Conservation (phyloP, 441 rosid species). For the Gossypium lobatum region DNA sequence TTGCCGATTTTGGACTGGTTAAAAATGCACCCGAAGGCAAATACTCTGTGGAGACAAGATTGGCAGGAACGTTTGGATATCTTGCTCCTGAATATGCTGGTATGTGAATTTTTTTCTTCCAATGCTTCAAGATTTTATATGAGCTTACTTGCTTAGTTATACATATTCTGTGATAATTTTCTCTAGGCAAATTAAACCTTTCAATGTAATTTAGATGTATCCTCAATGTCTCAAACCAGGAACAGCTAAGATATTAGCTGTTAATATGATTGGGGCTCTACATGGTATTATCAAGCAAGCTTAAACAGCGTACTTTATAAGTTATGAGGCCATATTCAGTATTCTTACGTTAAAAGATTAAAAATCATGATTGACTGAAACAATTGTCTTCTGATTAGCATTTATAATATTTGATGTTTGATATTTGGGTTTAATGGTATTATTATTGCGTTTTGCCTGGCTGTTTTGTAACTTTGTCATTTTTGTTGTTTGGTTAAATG, state of each 20-base stretch:
- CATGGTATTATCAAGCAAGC: not conserved
- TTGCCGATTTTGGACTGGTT: slow-evolving; percentile 89
- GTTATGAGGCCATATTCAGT: not conserved
- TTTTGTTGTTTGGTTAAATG: not conserved
- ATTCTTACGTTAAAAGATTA: not conserved
- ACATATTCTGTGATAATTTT: not conserved
- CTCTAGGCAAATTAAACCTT: not conserved
- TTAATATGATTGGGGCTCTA: not conserved
- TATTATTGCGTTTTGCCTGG: not conserved
- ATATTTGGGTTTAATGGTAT: not conserved
- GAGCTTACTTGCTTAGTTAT: slow-evolving; percentile 2
- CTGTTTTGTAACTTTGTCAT: not conserved
- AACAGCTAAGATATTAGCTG: not conserved
- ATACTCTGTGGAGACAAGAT: slow-evolving; percentile 69
- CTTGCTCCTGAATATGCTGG: slow-evolving; percentile 94
- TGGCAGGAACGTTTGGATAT: slow-evolving; percentile 93
- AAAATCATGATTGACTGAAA: not conserved
- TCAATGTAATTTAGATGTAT: not conserved
- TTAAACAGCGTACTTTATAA: not conserved
- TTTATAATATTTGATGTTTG: not conserved
- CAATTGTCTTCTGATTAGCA: not conserved
- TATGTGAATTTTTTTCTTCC: slow-evolving; percentile 22
- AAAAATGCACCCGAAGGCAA: slow-evolving; percentile 85
- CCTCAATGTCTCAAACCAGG: not conserved
- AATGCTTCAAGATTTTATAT: not conserved